phyloP scores from a whole-genome alignment of 2,329 filamentous ascomycete genomes.

The Magnaporthales sp. region DNA sequence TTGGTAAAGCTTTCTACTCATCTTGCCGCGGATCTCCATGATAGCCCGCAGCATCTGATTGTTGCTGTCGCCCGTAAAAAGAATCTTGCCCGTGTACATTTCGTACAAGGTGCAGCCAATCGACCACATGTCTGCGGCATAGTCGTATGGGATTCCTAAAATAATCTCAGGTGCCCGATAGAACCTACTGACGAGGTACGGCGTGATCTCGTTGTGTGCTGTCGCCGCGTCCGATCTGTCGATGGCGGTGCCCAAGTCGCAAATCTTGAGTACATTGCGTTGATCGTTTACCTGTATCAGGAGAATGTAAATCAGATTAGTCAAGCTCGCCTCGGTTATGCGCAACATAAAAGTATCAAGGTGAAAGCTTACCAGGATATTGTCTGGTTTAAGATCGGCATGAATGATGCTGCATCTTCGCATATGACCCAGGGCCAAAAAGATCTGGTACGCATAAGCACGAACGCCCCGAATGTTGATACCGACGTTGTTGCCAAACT shows the following conservation, averaged over 20 bases:
- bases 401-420: slow-evolving; percentile 90
- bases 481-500: slow-evolving; percentile 89
- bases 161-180: slow-evolving; percentile 97
- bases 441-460: slow-evolving; percentile 89
- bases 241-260: slow-evolving; percentile 93
- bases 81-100: slow-evolving; percentile 92
- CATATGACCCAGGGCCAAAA: slow-evolving; percentile 78
- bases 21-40: slow-evolving; percentile 90
- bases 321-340: neutral
- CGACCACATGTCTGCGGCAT: slow-evolving; percentile 94
- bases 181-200: slow-evolving; percentile 93
- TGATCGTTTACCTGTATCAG: slow-evolving; percentile 60
- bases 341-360: neutral
- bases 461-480: slow-evolving; percentile 83
- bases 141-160: slow-evolving; percentile 91
- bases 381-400: slow-evolving; percentile 95
- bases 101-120: slow-evolving; percentile 96
- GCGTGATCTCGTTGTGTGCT: slow-evolving; percentile 75
- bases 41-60: slow-evolving; percentile 97
- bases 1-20: slow-evolving; percentile 81
- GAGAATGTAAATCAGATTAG: slow-evolving; percentile 15
- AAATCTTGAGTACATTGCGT: slow-evolving; percentile 82
- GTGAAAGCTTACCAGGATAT: slow-evolving; percentile 62
- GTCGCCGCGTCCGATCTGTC: slow-evolving; percentile 69
- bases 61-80: slow-evolving; percentile 92